A percentile compares a stretch with the other conserved stretches of the same genome.
Evolutionary conservation across 1,284 basidiomycete species (phyloP).

Genomic region (Ceratobasidium sp.): DNA sequence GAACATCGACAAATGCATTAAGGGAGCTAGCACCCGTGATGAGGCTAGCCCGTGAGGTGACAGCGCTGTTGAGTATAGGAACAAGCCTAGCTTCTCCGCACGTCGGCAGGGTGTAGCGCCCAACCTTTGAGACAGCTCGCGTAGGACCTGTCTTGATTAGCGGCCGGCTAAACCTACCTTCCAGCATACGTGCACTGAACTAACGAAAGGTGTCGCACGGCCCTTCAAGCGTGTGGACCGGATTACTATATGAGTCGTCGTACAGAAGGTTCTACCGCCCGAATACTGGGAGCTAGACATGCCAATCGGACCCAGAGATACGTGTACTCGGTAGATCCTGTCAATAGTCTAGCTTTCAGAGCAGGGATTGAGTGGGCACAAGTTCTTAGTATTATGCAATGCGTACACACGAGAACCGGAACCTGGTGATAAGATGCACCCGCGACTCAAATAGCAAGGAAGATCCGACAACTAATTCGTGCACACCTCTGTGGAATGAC

Average conservation of each 20-base stretch:
- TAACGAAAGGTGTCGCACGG: background rate
- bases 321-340: conserved; percentile 20
- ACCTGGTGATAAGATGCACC: background rate
- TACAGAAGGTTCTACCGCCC: background rate
- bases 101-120: background rate
- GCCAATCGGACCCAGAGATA: conserved; percentile 5
- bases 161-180: conserved; percentile 12
- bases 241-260: background rate
- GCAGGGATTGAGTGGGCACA: background rate
- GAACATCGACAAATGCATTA: no score
- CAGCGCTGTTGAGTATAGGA: conserved; percentile 17
- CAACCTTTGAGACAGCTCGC: background rate
- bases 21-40: no score
- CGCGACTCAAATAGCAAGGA: conserved; percentile 16
- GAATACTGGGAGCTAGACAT: background rate
- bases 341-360: conserved; percentile 5
- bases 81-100: background rate
- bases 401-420: background rate
- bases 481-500: background rate
- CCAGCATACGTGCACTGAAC: background rate
- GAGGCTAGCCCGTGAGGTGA: background rate
- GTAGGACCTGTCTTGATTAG: conserved; percentile 11
- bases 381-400: conserved; percentile 8
- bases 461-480: conserved; percentile 6
- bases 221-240: background rate